Conservation (phyloP, 768 basidiomycete species). For the Boletus bicolor region DNA sequence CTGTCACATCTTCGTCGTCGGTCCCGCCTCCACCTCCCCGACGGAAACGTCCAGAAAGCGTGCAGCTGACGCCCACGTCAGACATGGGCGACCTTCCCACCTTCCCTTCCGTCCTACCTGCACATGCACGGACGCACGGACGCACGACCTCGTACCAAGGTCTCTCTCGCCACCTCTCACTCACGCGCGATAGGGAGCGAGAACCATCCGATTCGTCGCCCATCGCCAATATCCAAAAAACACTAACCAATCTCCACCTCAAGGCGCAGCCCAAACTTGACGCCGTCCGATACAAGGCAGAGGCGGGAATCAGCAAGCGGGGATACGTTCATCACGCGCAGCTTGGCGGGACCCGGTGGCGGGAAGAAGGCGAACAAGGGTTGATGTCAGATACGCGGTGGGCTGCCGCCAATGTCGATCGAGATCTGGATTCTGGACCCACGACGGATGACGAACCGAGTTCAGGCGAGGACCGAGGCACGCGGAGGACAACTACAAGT, state of each 20-base stretch:
- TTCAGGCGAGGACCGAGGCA: constrained; percentile 14
- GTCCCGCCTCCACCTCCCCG: constrained; percentile 44
- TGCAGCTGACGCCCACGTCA: constrained; percentile 41
- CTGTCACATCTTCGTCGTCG: constrained; percentile 41
- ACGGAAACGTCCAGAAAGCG: constrained; percentile 60
- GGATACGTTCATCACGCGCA: constrained; percentile 50
- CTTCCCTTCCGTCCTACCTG: constrained; percentile 3
- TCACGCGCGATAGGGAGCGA: constrained; percentile 25
- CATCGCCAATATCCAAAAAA: constrained; percentile 42
- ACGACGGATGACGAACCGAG: constrained; percentile 28
- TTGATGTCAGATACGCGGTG: constrained; percentile 39
- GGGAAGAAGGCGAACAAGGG: constrained; percentile 36
- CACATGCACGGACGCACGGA: constrained; percentile 13
- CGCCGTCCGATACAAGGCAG: constrained; percentile 66
- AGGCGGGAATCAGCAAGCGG: constrained; percentile 59
- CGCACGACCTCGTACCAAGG: constrained; percentile 23
- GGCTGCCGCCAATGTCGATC: constrained; percentile 24
- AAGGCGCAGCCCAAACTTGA: constrained; percentile 53
- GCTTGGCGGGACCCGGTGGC: constrained; percentile 23
- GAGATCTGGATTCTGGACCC: constrained; percentile 18
- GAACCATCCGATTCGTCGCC: constrained; percentile 28
- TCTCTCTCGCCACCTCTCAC: constrained; percentile 40
- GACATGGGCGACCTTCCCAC: constrained; percentile 14
- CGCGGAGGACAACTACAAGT: background rate
- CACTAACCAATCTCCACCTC: constrained; percentile 38